These are phyloP conservation scores for Sporothrix humicola DNA, from an alignment of 2,329 filamentous ascomycete species.

Conservation along the genomic window DNA sequence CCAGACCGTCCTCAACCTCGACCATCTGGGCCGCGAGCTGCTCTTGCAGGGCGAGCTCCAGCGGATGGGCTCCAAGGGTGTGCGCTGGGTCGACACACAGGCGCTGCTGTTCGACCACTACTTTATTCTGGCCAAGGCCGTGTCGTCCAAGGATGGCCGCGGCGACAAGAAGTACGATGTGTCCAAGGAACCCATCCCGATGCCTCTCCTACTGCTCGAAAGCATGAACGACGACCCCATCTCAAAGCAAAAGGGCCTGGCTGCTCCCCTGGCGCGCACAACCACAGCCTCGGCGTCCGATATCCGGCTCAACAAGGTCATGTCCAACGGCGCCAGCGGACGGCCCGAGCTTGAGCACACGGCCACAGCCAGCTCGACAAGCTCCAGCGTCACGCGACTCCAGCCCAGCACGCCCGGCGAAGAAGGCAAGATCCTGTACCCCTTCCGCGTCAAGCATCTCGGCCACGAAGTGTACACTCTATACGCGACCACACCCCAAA, in stretches of 20 bases:
- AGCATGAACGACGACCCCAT: slow-evolving; percentile 91
- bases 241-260: slow-evolving; percentile 78
- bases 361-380: slow-evolving; percentile 69
- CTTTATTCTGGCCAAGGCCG: slow-evolving; percentile 85
- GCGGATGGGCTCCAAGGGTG: slow-evolving; percentile 83
- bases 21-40: slow-evolving; percentile 90
- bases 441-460: slow-evolving; percentile 94
- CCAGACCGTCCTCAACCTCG: slow-evolving; percentile 86
- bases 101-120: slow-evolving; percentile 96
- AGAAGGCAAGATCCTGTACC: slow-evolving; percentile 85
- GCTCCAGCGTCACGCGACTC: slow-evolving; percentile 56
- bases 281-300: slow-evolving; percentile 64
- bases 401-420: slow-evolving; percentile 56
- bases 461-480: slow-evolving; percentile 92
- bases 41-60: slow-evolving; percentile 89
- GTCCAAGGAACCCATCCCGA: slow-evolving; percentile 92
- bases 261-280: slow-evolving; percentile 63
- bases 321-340: slow-evolving; percentile 51
- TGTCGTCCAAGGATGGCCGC: slow-evolving; percentile 70
- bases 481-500: slow-evolving; percentile 77
- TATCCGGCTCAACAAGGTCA: slow-evolving; percentile 62
- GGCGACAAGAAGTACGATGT: slow-evolving; percentile 91
- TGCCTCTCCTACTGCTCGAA: slow-evolving; percentile 92
- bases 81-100: slow-evolving; percentile 93
- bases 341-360: slow-evolving; percentile 69